Evolutionary conservation across 2,329 filamentous ascomycete species (phyloP), one percentile per base, ranked within the genome.

Genomic region (Aureobasidium mangrovei): DNA sequence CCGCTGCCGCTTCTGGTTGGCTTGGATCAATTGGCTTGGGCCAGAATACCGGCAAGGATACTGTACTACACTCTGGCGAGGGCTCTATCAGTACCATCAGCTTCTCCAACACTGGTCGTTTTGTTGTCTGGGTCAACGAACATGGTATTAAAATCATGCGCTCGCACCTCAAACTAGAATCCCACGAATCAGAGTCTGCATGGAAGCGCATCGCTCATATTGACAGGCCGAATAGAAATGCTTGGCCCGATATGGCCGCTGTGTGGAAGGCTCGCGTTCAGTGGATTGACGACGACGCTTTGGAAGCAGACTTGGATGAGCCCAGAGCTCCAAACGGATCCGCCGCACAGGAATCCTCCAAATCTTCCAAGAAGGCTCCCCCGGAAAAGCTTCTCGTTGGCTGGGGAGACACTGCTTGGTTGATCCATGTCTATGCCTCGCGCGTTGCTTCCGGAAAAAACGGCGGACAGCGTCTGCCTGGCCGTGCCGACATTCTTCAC

Each of bases 141-240:
- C 86, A 94, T 64, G 93, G 93, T 3, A 94, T 97, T 67, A 96
- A 96, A 68, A 93, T 98, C 57, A 97, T 97, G 91, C 82, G 93
- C 36, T 89, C 89, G 4, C 88, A 93, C 66, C 66, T 94, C 24
- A 82, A 91, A 61, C 77, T 96, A 4, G 88, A 94, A 4, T 83
- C 76, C 58, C 78, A 78, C 9, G 86, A 95, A 64, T 74, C 79
- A 1, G 91, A 96, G 12, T 84, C 86, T 60, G 88, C 91, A 2
- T 98, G 94, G 94, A 95, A 93, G 69, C 81, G 91, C 7, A 88
- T 98, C 59, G 91, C 88, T 27, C 91, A 97, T 66, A 85, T 95
- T 57, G 90, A 95, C 65, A 82, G 90, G 41, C 93, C 93, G 2
- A 87, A 89, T 63, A 86, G 86, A 4, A 83, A 86, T 7, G 84